Conservation (phyloP, 2,329 filamentous ascomycete species). For the Fusarium anguioides region DNA sequence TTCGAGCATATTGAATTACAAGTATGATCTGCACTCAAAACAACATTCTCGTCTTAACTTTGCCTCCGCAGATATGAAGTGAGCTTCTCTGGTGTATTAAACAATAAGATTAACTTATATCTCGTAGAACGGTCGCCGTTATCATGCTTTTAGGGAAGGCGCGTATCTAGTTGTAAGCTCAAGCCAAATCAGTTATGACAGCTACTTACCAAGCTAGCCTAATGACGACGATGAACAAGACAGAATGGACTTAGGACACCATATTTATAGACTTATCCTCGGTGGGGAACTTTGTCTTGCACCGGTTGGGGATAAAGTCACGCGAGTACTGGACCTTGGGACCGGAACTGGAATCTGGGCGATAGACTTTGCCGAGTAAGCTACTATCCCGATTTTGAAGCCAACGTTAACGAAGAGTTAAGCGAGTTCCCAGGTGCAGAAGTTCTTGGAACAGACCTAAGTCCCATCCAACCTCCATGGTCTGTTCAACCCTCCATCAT, state of each 20-base stretch:
- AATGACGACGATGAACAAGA: conserved; percentile 25
- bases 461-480: conserved; percentile 28
- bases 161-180: conserved; percentile 8
- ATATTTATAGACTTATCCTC: conserved; percentile 12
- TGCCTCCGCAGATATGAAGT: neutral
- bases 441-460: conserved; percentile 21
- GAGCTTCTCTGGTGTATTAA: neutral
- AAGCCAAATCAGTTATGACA: too few relatives aligned
- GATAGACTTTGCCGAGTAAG: conserved; percentile 28
- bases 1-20: conserved; percentile 19
- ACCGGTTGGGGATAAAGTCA: neutral
- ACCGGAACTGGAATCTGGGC: conserved; percentile 27
- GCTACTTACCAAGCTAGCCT: neutral
- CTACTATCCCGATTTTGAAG: fast-evolving
- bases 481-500: neutral
- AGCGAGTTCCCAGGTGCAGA: conserved; percentile 14
- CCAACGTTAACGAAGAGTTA: fast-evolving
- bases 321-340: conserved; percentile 19
- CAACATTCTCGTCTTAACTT: neutral
- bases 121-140: conserved; percentile 10
- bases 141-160: conserved; percentile 20
- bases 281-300: conserved; percentile 21
- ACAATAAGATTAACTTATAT: neutral
- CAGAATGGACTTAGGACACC: conserved; percentile 26
- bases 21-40: neutral